phyloP scores from a whole-genome alignment of 495 filamentous ascomycete species.

The Hyaloscypha finlandica region DNA sequence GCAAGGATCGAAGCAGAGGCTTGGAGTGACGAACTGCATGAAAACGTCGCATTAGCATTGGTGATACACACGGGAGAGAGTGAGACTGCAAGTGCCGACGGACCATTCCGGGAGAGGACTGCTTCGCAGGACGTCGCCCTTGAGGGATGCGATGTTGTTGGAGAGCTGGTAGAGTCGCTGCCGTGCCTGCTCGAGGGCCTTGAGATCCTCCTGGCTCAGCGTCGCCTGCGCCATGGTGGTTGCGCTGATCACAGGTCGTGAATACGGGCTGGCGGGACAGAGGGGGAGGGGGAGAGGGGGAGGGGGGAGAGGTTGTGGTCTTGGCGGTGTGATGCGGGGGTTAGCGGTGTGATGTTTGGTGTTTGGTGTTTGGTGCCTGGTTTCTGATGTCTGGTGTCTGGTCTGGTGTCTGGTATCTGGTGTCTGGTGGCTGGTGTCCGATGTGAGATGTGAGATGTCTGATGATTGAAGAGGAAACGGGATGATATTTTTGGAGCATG shows the following conservation, averaged over 20 bases:
- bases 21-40: constrained; percentile 66
- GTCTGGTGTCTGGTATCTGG: no score
- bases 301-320: neutral
- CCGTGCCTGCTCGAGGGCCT: constrained; percentile 72
- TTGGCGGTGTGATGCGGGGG: neutral
- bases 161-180: constrained; percentile 70
- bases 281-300: neutral
- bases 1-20: constrained; percentile 65
- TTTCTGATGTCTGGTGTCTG: no score
- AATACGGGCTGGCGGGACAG: neutral
- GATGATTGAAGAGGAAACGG: neutral
- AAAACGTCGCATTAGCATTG: constrained; percentile 10
- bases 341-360: neutral
- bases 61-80: neutral
- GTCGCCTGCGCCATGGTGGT: constrained; percentile 23
- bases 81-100: constrained; percentile 17
- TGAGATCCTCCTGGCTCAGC: constrained; percentile 61
- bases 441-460: no score
- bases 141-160: constrained; percentile 64
- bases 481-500: neutral
- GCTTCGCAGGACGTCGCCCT: constrained; percentile 50
- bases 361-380: neutral
- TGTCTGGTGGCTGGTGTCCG: no score
- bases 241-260: neutral
- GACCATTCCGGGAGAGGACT: constrained; percentile 65